Base-by-base conservation (phyloP, 495 filamentous ascomycete species). In the Parachaetomium inaequale region DNA sequence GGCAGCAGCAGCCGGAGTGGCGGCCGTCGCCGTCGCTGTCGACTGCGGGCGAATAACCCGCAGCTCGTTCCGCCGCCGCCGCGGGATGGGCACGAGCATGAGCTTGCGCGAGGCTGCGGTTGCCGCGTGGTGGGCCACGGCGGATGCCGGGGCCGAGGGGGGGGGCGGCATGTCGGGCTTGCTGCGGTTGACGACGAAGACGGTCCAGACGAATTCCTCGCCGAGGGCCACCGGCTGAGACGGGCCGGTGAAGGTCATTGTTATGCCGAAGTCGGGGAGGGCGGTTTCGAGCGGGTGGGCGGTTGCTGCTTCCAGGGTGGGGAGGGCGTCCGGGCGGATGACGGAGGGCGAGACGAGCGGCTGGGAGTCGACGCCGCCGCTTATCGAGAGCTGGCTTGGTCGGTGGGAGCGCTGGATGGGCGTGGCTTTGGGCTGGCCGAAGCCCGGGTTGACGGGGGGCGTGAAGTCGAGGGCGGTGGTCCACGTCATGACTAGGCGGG, bases 121-220 rank as follows among this genome's bases (percentile, higher is more conserved):
- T 10, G 36, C 47, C n/a, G 34, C n/a, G 32, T 42, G 40, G 17
- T 58, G 56, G 25, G 17, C 42, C 3, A 19, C 29, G 54, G 19
- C 1, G 7, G 52, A n/a, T 29, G 59, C 25, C 40, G 51, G 43
- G 4, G 34, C 21, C 21, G 36, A 12, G 7, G 50, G 50, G 26
- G 51, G 42, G 10, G 60, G 43, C 15, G 25, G 38, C 15, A 15
- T 47, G 21, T 28, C 29, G 15, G 32, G 57, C 11, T 62, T 66
- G 31, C 84, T 88, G 38, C 89, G 88, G 72, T 98, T 98, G 54
- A 96, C 88, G 23, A 98, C 85, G 70, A 96, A 92, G 21, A 96
- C 84, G 43, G 84, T 81, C 93, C 93, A 96, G n/a, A 78, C 75
- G 71, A 98, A 96, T 14, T 85, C 82, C 42, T 91, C 83, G 4